Evolutionary conservation across 2,329 filamentous ascomycete genomes (phyloP).

Genomic region (Alternaria rosae): DNA sequence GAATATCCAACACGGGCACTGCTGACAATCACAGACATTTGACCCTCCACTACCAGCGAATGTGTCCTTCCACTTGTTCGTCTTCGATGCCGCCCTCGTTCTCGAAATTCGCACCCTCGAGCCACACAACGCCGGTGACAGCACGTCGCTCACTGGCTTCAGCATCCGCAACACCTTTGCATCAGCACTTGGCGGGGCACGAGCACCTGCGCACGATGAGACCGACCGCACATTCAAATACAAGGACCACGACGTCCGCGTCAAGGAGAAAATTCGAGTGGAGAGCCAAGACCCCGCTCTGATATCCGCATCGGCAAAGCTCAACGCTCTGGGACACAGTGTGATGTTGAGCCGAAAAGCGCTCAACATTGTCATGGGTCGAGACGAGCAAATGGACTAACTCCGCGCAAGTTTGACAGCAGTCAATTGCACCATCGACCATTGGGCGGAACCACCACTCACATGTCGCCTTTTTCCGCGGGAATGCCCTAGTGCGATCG

Average conservation of each 20-base stretch:
- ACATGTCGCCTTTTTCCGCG: conserved; percentile 28
- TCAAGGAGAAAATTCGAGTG: conserved; percentile 87
- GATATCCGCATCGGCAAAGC: conserved; percentile 82
- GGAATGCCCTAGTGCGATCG: conserved; percentile 25
- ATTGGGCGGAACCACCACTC: conserved; percentile 16
- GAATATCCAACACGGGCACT: background rate
- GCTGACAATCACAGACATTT: conserved; percentile 57
- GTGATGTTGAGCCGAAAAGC: conserved; percentile 74
- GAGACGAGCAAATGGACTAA: conserved; percentile 53
- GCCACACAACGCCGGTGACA: conserved; percentile 49
- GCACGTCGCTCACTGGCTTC: conserved; percentile 52
- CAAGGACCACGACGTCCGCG: conserved; percentile 74
- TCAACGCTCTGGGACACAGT: conserved; percentile 78
- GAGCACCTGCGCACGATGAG: conserved; percentile 64
- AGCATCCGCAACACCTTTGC: conserved; percentile 65
- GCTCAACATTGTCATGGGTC: conserved; percentile 79
- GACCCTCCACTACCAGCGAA: conserved; percentile 68
- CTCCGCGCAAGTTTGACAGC: conserved; percentile 20
- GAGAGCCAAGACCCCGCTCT: conserved; percentile 89
- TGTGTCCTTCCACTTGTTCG: conserved; percentile 73
- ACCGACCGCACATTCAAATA: conserved; percentile 78
- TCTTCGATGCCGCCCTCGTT: conserved; percentile 63
- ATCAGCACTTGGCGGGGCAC: conserved; percentile 54
- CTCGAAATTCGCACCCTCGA: conserved; percentile 74
- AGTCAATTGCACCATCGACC: conserved; percentile 15